These are phyloP conservation scores for Irpex lacteus DNA, from an alignment of 1,284 basidiomycete genomes.

Conservation along the genomic window DNA sequence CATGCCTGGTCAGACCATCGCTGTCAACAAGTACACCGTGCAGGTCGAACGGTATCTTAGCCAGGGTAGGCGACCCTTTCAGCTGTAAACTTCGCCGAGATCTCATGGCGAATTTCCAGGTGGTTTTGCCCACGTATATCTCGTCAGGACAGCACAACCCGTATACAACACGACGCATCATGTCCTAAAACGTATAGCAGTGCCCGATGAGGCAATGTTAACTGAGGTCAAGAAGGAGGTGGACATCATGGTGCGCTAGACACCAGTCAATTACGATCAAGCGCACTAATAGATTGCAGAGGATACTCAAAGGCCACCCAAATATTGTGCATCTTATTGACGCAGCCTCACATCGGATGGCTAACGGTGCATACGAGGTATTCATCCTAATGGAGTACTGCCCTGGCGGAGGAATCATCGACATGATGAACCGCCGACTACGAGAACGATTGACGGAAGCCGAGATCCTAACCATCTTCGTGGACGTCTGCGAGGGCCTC, in stretches of 20 bases:
- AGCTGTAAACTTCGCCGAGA: slow-evolving; percentile 13
- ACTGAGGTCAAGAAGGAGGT: slow-evolving; percentile 98
- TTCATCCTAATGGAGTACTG: slow-evolving; percentile 99
- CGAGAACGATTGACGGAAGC: slow-evolving; percentile 91
- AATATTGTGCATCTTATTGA: slow-evolving; percentile 95
- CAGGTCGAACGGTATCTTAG: slow-evolving; percentile 88
- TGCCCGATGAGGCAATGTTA: slow-evolving; percentile 86
- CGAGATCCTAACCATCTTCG: slow-evolving; percentile 97
- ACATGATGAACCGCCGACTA: slow-evolving; percentile 97
- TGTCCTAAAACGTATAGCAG: slow-evolving; percentile 96
- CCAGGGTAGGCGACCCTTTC: slow-evolving; percentile 61
- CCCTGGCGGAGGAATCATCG: slow-evolving; percentile 93
- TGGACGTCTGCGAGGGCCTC: slow-evolving; percentile 91
- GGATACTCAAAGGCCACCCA: slow-evolving; percentile 84
- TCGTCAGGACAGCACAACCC: slow-evolving; percentile 83
- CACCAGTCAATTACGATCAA: background rate
- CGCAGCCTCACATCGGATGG: slow-evolving; percentile 83
- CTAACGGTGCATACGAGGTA: slow-evolving; percentile 88
- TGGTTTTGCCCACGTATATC: slow-evolving; percentile 98
- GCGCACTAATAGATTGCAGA: slow-evolving; percentile 41
- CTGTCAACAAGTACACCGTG: slow-evolving; percentile 88
- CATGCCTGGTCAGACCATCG: slow-evolving; percentile 81
- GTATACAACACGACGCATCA: slow-evolving; percentile 91
- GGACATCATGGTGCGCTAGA: slow-evolving; percentile 86
- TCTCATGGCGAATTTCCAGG: slow-evolving; percentile 46